These are phyloP conservation scores for Phenoliferia sp. DNA, from an alignment of 1,284 basidiomycete genomes.

Conservation along the genomic window DNA sequence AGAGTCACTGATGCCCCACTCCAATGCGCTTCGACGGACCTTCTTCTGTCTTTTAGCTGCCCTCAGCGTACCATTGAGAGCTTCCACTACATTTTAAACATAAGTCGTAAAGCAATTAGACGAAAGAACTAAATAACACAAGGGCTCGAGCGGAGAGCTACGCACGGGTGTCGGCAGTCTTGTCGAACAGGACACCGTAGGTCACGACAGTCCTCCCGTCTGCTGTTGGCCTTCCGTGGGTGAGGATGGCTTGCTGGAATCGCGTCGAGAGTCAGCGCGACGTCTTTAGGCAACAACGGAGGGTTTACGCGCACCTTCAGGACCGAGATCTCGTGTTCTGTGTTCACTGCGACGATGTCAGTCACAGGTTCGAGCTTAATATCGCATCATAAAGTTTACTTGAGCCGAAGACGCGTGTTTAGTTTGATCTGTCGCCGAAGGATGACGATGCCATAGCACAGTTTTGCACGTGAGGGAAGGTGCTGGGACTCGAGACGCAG, in stretches of 20 bases:
- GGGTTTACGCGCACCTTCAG: background rate
- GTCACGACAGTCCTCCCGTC: constrained; percentile 1
- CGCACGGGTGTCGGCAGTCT: constrained; percentile 21
- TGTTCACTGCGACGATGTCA: background rate
- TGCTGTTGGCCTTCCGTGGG: constrained; percentile 9
- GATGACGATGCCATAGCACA: no score
- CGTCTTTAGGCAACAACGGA: background rate
- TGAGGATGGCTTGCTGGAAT: constrained; percentile 21
- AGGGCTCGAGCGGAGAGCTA: background rate
- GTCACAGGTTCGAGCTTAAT: no score
- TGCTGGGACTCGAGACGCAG: no score
- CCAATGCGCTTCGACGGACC: constrained; percentile 1
- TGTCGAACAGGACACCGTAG: constrained; percentile 23
- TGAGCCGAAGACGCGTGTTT: no score
- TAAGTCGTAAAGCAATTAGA: background rate
- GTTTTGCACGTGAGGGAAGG: no score
- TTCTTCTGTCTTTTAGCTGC: constrained; percentile 30
- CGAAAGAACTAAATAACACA: background rate
- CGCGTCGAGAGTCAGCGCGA: background rate
- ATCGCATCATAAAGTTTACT: no score
- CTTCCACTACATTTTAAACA: constrained; percentile 16
- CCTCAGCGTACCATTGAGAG: constrained; percentile 28
- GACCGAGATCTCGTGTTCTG: background rate
- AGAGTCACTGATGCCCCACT: background rate
- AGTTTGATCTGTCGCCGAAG: no score